Base-by-base conservation (phyloP, 208 protist species). In the Leishmania turanica region DNA sequence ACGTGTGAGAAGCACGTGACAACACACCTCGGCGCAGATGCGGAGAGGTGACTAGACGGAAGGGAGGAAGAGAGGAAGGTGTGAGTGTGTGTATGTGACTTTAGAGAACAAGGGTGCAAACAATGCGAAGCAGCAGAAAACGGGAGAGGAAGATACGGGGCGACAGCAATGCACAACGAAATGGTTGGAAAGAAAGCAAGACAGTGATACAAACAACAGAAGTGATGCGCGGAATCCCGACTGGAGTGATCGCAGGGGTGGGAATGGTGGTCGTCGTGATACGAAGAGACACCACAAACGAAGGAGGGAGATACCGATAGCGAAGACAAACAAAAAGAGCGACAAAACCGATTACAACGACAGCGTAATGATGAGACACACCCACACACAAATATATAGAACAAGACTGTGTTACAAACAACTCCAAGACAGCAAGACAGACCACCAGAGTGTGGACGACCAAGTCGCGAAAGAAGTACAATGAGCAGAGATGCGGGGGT, bases 281-380 rank as follows among this genome's bases (percentile, higher is more conserved):
- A 13, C 6, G 9, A 3, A 62, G 24, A 81, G 34, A 65, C 56
- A 75, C 19, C 8, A 42, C 45, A 49, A 66, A 73, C 45, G 56
- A 49, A 81, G 45, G n/a, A 72, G 7, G 8, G 17, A 64, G 17
- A 71, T 9, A 24, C 47, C 45, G 8, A 79, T 49, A 71, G 62
- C 17, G 37, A 72, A 69, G 56, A 76, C 24, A 15, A 81, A 73
- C 34, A 54, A 65, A 45, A 71, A 74, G 21, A 80, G 13, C 24
- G 73, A 56, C 80, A 75, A 76, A 53, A 71, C 40, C 60, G 21
- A 72, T 37, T 17, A 7, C 13, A 53, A n/a, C 17, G 27, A 13
- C 51, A 65, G 74, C 9, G 34, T 27, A 64, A 9, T 19, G 21
- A 54, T 34, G 70, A 73, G 19, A 24, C 56, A 62, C 56, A 66